Evolutionary conservation across 176 grass and related monocot species (phyloP).

Genomic region (Ampelocalamus luodianensis): DNA sequence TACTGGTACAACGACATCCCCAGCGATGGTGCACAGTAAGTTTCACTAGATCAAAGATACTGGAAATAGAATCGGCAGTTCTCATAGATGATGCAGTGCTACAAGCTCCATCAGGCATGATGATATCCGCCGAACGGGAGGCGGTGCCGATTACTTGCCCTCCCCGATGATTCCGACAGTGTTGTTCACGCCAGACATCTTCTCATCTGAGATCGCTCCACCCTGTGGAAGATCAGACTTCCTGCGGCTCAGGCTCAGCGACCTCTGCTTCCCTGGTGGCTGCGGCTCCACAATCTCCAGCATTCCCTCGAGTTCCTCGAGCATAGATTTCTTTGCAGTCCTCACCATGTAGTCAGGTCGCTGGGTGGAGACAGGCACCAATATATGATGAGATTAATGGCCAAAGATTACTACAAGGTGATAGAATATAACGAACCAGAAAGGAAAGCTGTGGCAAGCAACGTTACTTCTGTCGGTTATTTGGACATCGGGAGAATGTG

Average conservation of each 20-base stretch:
- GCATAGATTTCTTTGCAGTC: slow-evolving; percentile 76
- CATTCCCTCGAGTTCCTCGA: slow-evolving; percentile 84
- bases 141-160: slow-evolving; percentile 47
- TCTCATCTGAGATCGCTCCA: slow-evolving; percentile 48
- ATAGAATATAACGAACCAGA: no score
- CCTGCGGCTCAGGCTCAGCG: slow-evolving; percentile 48
- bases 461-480: no score
- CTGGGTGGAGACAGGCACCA: no score
- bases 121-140: neutral
- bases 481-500: no score
- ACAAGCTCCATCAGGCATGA: slow-evolving; percentile 14
- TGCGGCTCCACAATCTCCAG: slow-evolving; percentile 86
- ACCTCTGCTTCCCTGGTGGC: slow-evolving; percentile 56
- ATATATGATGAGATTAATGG: neutral
- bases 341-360: no score
- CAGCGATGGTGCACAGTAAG: neutral
- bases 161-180: slow-evolving; percentile 53
- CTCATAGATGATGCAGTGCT: slow-evolving; percentile 1
- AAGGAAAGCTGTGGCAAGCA: no score
- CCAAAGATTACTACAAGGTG: neutral
- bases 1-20: neutral
- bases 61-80: neutral
- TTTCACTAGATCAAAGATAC: neutral
- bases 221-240: slow-evolving; percentile 82
- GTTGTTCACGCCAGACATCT: slow-evolving; percentile 49